Percentiles rank a stretch among this genome's conserved stretches.
These are phyloP conservation scores for Debaryomyces prosopidis DNA, from an alignment of 805 yeast species.

Conservation along the genomic window DNA sequence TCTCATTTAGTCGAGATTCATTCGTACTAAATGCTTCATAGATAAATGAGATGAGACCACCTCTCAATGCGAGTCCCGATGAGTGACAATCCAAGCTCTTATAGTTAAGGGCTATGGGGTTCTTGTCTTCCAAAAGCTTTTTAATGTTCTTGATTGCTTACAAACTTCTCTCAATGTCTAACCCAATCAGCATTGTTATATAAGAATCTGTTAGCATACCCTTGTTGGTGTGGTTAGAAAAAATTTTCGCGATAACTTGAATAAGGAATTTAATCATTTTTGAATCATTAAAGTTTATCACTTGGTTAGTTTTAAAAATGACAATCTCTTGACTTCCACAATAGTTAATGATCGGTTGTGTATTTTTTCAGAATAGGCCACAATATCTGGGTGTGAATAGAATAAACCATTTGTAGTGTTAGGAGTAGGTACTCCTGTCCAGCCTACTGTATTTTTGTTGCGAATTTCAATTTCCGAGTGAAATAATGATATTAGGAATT, in stretches of 20 bases:
- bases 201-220: slow-evolving; percentile 1
- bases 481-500: not conserved
- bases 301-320: not conserved
- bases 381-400: slow-evolving; percentile 1
- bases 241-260: not conserved
- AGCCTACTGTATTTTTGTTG: not conserved
- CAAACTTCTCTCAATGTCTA: not conserved
- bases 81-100: slow-evolving; percentile 3
- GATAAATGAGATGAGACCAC: slow-evolving; percentile 1
- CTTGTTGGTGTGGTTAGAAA: not conserved
- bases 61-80: slow-evolving; percentile 1
- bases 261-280: not conserved
- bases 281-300: not conserved
- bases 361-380: not conserved
- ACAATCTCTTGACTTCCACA: slow-evolving; percentile 1
- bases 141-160: not conserved
- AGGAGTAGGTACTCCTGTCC: slow-evolving; percentile 1
- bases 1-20: not conserved
- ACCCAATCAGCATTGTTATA: not conserved
- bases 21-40: not conserved
- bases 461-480: not conserved
- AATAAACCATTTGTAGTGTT: not conserved
- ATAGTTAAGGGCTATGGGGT: not conserved
- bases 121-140: not conserved
- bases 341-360: not conserved